Evolutionary conservation across 1,284 basidiomycete genomes (phyloP).

Genomic region (Irpex rosettiformis): DNA sequence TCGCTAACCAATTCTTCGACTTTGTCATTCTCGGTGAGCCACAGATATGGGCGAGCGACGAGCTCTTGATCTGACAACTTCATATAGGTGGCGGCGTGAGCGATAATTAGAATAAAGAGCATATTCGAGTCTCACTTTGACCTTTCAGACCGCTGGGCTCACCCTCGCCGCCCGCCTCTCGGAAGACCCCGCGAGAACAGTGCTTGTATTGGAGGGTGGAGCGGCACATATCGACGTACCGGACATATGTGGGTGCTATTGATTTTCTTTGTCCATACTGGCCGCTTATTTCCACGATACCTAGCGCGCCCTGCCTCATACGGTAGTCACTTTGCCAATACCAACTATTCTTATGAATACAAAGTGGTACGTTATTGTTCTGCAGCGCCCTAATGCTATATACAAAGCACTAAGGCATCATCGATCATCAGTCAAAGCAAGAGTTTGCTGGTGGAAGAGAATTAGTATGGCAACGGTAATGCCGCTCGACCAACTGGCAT

Average conservation of each 20-base stretch:
- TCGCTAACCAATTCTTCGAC: slow-evolving; percentile 27
- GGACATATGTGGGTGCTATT: slow-evolving; percentile 18
- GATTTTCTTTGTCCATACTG: background rate
- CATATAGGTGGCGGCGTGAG: slow-evolving; percentile 13
- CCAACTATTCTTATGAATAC: slow-evolving; percentile 25
- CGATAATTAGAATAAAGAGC: background rate
- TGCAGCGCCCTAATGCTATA: too few species aligned
- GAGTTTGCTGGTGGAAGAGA: slow-evolving; percentile 2
- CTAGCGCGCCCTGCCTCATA: slow-evolving; percentile 26
- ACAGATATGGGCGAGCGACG: slow-evolving; percentile 1
- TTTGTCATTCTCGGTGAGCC: slow-evolving; percentile 27
- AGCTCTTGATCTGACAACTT: slow-evolving; percentile 4
- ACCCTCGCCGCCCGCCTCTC: slow-evolving; percentile 44
- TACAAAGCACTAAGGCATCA: too few species aligned
- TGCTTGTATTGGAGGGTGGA: slow-evolving; percentile 34
- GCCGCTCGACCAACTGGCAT: background rate
- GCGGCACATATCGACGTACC: slow-evolving; percentile 23
- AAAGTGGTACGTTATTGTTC: slow-evolving; percentile 27
- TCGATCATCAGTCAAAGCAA: slow-evolving; percentile 5
- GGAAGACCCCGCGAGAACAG: slow-evolving; percentile 36
- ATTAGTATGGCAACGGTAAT: background rate
- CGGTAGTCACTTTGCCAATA: slow-evolving; percentile 26
- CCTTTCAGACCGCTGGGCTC: slow-evolving; percentile 36
- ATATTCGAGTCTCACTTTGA: background rate
- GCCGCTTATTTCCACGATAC: background rate